Evolutionary conservation across 176 grass and related monocot genomes (phyloP).

Genomic region (Carex pumila): DNA sequence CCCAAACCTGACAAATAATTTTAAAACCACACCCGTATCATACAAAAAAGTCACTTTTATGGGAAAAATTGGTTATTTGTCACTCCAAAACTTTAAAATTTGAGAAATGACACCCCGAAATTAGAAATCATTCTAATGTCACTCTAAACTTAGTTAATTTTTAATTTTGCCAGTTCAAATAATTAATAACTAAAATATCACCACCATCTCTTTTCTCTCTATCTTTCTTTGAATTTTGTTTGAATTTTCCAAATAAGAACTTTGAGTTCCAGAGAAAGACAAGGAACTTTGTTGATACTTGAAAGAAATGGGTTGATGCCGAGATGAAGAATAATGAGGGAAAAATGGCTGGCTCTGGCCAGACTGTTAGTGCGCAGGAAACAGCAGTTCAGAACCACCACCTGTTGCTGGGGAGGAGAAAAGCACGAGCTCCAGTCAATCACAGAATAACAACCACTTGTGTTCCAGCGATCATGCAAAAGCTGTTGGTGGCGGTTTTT

Average conservation of each 20-base stretch:
- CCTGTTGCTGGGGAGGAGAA: conserved; percentile 51
- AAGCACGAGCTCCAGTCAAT: conserved; percentile 89
- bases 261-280: conserved; percentile 85
- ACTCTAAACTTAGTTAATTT: too few relatives aligned
- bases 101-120: too few relatives aligned
- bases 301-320: conserved; percentile 92
- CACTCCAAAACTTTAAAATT: too few relatives aligned
- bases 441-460: conserved; percentile 77
- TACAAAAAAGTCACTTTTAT: too few relatives aligned
- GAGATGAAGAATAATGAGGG: conserved; percentile 90
- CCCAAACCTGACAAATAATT: too few relatives aligned
- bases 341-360: conserved; percentile 44
- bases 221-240: too few relatives aligned
- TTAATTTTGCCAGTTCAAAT: too few relatives aligned
- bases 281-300: conserved; percentile 76
- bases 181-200: too few relatives aligned
- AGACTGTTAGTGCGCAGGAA: conserved; percentile 34
- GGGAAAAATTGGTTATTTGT: too few relatives aligned
- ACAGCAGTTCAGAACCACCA: conserved; percentile 18
- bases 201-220: too few relatives aligned
- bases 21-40: too few relatives aligned
- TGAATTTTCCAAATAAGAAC: conserved; percentile 38
- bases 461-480: conserved; percentile 77
- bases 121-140: too few relatives aligned
- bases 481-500: conserved; percentile 36